Percentiles rank a stretch among this genome's conserved stretches.
Conservation (phyloP, 169 alveolate species). For the Plasmodium gonderi region DNA sequence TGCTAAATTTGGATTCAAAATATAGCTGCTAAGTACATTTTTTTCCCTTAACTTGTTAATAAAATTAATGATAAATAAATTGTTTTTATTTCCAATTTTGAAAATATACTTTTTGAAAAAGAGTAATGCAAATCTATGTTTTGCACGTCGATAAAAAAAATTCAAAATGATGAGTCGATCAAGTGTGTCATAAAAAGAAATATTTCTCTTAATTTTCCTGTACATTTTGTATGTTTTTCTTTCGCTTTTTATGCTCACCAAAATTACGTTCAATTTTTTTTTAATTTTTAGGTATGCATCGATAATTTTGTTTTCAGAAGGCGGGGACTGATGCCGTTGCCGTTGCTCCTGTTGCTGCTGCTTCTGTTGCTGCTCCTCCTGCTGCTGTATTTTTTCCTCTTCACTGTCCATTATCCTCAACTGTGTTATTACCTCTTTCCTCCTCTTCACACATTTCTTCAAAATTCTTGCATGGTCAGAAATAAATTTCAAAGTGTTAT, state of each 20-base stretch:
- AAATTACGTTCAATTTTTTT: conserved; percentile 42
- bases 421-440: neutral
- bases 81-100: neutral
- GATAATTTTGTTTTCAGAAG: conserved; percentile 9
- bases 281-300: conserved; percentile 39
- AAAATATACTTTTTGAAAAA: conserved; percentile 53
- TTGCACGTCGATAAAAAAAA: conserved; percentile 11
- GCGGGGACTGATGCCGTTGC: neutral
- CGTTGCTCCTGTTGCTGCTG: neutral
- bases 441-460: conserved; percentile 19
- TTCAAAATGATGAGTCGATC: conserved; percentile 37
- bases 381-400: neutral
- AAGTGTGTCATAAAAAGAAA: conserved; percentile 23
- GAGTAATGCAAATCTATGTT: conserved; percentile 17
- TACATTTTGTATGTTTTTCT: conserved; percentile 2
- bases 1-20: neutral
- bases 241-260: conserved; percentile 18
- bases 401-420: neutral
- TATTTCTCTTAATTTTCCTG: conserved; percentile 56
- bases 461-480: conserved; percentile 24
- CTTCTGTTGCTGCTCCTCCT: too few species aligned
- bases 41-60: conserved; percentile 7
- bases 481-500: conserved; percentile 38
- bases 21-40: neutral
- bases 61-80: conserved; percentile 57